These are phyloP conservation scores for Epicoccum nigrum DNA, from an alignment of 2,329 filamentous ascomycete species.

Conservation along the genomic window DNA sequence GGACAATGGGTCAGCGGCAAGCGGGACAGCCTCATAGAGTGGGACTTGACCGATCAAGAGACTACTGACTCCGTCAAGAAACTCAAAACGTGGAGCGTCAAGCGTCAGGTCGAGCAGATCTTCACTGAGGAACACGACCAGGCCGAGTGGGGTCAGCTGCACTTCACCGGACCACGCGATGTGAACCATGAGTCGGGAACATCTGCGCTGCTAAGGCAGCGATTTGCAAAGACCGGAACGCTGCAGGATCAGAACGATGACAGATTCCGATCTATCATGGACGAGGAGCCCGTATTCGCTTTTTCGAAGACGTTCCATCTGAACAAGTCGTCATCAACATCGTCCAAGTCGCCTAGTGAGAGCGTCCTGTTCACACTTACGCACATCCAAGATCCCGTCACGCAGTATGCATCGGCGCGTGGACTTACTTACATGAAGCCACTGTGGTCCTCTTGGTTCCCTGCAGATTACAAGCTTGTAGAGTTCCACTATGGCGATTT, in stretches of 20 bases:
- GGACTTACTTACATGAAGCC: conserved; percentile 80
- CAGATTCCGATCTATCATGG: conserved; percentile 72
- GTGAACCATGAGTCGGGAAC: conserved; percentile 74
- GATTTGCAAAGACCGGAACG: conserved; percentile 71
- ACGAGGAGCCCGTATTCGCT: conserved; percentile 81
- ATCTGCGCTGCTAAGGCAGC: conserved; percentile 67
- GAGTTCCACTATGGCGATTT: conserved; percentile 80
- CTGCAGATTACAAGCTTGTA: conserved; percentile 66
- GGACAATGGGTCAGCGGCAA: conserved; percentile 82
- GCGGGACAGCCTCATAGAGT: conserved; percentile 70
- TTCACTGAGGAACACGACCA: conserved; percentile 76
- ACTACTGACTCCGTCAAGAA: conserved; percentile 44
- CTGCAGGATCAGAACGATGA: conserved; percentile 71
- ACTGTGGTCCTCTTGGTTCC: conserved; percentile 79
- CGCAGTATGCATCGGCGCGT: conserved; percentile 77
- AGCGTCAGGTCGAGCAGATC: conserved; percentile 66
- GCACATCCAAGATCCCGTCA: conserved; percentile 77
- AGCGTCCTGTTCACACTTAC: conserved; percentile 77
- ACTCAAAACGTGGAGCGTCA: conserved; percentile 72
- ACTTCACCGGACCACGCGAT: conserved; percentile 74
- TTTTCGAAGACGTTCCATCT: conserved; percentile 58
- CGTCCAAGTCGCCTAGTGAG: conserved; percentile 17
- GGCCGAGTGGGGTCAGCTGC: conserved; percentile 81
- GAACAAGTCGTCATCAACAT: conserved; percentile 16
- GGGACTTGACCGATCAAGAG: conserved; percentile 63